Evolutionary conservation across 2,329 filamentous ascomycete genomes (phyloP), one percentile per base, ranked within the genome.

Genomic region (Lecanicillium sp.): DNA sequence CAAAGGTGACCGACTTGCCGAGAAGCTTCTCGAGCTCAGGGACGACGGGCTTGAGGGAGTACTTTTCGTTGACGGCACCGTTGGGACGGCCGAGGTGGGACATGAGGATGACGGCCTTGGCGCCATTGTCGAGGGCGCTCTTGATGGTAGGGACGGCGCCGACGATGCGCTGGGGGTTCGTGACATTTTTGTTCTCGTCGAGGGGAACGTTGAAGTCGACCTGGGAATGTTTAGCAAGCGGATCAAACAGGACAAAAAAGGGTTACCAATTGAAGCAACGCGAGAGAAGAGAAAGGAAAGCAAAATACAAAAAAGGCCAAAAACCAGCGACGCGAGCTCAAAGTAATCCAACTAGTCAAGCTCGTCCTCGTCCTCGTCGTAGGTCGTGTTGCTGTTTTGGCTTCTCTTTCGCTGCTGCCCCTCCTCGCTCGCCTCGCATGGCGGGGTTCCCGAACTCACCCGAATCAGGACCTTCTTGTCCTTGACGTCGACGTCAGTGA

Each of bases 141-240:
- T 94, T 94, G 75, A 95, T 95, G 55, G 89, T 94, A 56, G 88
- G 88, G 48, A 95, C 70, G 56, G 92, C 92, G 59, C 92, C 94
- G 57, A 87, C 89, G 58, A 98, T 98, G 65, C 92, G 89, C 73
- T 98, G 92, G 69, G 83, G 87, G 79, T 98, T 98, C 65, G 92
- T 96, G 65, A 98, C 79, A 41, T 94, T 89, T 72, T 88, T 94
- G 62, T 92, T 74, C 52, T 73, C 78, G 62, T 98, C 88, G 58
- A 98, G 87, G 48, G 92, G 92, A 42, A 98, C 94, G 69, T 98
- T 98, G 82, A 98, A 98, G 78, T 98, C 92, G 64, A 98, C 90
- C 89, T 95, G 56, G 37, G 38, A 25, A 9, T 38, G 41, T 6
- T 56, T 49, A 53, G 55, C 47, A 44, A 4, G 33, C 9, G 20